A percentile compares a stretch with the other conserved stretches of the same genome.
phyloP scores from a whole-genome alignment of 352 stramenopile genomes.

The Phytophthora sp. region DNA sequence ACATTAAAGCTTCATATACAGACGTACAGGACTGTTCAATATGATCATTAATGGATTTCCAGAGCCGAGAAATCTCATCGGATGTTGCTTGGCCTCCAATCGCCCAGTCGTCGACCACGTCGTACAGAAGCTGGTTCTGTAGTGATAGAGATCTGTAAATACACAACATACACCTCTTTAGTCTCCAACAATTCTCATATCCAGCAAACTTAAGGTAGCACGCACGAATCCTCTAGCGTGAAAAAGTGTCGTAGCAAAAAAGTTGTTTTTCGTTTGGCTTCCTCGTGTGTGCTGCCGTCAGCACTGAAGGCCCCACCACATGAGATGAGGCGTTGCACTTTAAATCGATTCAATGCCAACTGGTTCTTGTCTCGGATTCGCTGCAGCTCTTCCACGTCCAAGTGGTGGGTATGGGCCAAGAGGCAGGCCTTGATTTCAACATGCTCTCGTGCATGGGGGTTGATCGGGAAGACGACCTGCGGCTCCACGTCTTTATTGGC shows the following conservation, averaged over 20 bases:
- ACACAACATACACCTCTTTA: constrained; percentile 1
- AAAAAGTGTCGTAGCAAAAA: constrained; percentile 83
- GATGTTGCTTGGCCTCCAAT: constrained; percentile 46
- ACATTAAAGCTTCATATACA: no score
- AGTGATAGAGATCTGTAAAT: constrained; percentile 24
- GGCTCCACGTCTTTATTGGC: constrained; percentile 1
- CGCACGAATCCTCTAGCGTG: constrained; percentile 41
- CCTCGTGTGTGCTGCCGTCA: constrained; percentile 53
- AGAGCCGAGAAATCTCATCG: constrained; percentile 57
- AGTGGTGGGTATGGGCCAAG: constrained; percentile 64
- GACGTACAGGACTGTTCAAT: constrained; percentile 75
- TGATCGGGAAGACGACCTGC: constrained; percentile 29
- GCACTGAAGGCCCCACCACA: constrained; percentile 40
- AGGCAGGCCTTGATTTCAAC: constrained; percentile 76
- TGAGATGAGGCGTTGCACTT: constrained; percentile 53
- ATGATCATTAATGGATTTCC: constrained; percentile 67
- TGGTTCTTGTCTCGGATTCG: constrained; percentile 43
- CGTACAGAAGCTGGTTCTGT: constrained; percentile 56
- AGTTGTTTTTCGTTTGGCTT: constrained; percentile 64
- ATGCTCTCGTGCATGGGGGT: constrained; percentile 49
- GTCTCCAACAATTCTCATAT: not conserved
- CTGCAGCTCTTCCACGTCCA: constrained; percentile 68
- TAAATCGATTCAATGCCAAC: constrained; percentile 42
- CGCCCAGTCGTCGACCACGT: constrained; percentile 72
- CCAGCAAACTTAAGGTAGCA: no score